Evolutionary conservation across 2,329 filamentous ascomycete genomes (phyloP).

Genomic region (Xylariaceae sp.): DNA sequence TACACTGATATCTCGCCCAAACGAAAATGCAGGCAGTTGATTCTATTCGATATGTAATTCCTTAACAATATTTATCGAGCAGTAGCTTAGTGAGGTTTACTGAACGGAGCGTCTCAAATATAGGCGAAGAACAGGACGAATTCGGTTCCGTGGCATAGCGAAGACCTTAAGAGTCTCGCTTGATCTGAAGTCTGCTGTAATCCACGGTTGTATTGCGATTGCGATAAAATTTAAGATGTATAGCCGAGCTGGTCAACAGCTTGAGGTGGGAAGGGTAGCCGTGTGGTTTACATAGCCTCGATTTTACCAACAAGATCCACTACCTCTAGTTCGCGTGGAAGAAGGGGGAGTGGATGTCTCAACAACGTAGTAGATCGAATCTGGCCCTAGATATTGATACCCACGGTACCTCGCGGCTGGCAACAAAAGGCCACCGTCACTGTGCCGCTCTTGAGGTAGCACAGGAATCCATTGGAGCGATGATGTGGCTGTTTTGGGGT

Average conservation of each 20-base stretch:
- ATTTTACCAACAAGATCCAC: not conserved
- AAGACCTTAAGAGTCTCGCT: not conserved
- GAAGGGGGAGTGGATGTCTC: conserved; percentile 5
- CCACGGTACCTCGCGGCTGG: not conserved
- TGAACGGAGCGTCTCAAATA: conserved; percentile 7
- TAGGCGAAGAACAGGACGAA: conserved; percentile 1
- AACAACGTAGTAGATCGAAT: too few species aligned
- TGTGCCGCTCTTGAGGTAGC: conserved; percentile 8
- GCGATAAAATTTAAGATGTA: not conserved
- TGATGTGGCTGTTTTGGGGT: conserved; percentile 6
- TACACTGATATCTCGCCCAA: not conserved
- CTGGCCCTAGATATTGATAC: too few species aligned
- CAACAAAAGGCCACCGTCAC: conserved; percentile 3
- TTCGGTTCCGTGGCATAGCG: conserved; percentile 8
- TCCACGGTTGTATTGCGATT: not conserved
- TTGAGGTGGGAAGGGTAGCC: not conserved
- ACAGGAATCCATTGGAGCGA: conserved; percentile 8
- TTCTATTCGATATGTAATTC: not conserved
- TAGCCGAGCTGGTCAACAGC: not conserved
- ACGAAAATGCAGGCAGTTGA: not conserved
- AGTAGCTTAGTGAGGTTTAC: not conserved
- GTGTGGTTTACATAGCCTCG: conserved; percentile 1
- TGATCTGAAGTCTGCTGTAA: not conserved
- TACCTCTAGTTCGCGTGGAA: conserved; percentile 10
- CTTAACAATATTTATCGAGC: not conserved